Evolutionary conservation across 179 eudicot species (phyloP).

Genomic region (Silene vulgaris): DNA sequence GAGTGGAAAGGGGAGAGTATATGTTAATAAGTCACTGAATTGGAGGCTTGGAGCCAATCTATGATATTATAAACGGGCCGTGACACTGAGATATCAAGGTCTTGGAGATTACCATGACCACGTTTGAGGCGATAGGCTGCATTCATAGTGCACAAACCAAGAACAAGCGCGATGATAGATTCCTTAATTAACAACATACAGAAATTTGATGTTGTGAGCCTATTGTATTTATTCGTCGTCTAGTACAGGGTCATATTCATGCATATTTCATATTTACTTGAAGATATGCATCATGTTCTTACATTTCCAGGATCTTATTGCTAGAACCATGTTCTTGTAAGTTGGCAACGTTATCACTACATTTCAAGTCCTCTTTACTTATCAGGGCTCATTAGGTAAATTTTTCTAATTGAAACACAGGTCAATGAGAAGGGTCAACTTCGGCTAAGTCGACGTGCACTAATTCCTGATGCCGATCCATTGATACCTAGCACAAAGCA

Average conservation of each 20-base stretch:
- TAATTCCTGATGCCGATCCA: conserved; percentile 64
- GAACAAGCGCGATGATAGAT: not conserved
- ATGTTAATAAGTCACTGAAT: not conserved
- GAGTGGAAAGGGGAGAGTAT: too few relatives aligned
- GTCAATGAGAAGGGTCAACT: conserved; percentile 93
- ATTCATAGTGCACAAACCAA: not conserved
- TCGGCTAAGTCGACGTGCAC: conserved; percentile 86
- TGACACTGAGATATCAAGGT: not conserved
- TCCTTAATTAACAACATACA: not conserved
- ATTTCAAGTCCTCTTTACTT: not conserved
- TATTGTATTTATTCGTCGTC: not conserved
- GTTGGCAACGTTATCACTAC: not conserved
- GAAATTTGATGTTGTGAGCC: not conserved
- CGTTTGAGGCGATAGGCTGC: not conserved
- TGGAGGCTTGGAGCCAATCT: not conserved
- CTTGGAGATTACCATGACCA: not conserved
- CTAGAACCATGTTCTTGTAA: not conserved
- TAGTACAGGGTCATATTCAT: not conserved
- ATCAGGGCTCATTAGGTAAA: conserved; percentile 2
- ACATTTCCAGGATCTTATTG: not conserved
- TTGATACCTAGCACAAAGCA: conserved; percentile 49
- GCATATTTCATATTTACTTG: not conserved
- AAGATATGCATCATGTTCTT: not conserved
- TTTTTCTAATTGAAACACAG: conserved; percentile 33
- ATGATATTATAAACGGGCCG: not conserved